A percentile compares a stretch with the other conserved stretches of the same genome.
phyloP scores from a whole-genome alignment of 176 grass and related monocot species.

The Triticum monococcum region DNA sequence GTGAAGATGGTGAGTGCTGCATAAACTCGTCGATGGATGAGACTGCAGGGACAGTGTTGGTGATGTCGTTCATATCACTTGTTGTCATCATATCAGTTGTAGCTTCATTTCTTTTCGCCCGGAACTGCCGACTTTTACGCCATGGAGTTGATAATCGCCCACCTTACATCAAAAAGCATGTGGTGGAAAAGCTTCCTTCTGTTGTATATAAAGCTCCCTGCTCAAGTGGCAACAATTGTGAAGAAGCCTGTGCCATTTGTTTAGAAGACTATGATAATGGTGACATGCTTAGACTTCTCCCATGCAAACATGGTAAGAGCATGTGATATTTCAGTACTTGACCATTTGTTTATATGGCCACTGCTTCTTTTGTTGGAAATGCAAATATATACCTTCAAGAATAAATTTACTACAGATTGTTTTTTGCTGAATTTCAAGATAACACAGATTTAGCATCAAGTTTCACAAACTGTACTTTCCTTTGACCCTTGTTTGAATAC shows the following conservation, averaged over 20 bases:
- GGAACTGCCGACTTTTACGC: conserved; percentile 79
- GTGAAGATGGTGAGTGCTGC: conserved; percentile 67
- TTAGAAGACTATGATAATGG: conserved; percentile 84
- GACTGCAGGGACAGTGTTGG: conserved; percentile 81
- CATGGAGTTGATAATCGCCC: conserved; percentile 50
- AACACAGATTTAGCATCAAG: background rate
- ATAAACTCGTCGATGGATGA: conserved; percentile 84
- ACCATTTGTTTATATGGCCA: background rate
- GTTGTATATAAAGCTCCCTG: conserved; percentile 44
- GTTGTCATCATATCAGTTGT: conserved; percentile 86
- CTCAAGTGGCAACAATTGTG: conserved; percentile 47
- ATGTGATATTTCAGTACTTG: conserved; percentile 8
- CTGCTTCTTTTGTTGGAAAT: background rate
- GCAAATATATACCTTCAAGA: background rate
- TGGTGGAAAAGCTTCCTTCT: conserved; percentile 67
- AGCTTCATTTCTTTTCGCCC: conserved; percentile 80
- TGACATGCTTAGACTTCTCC: conserved; percentile 72
- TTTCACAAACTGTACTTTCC: background rate
- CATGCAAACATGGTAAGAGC: conserved; percentile 79
- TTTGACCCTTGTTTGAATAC: background rate
- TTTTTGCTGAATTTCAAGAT: background rate
- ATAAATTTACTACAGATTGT: background rate
- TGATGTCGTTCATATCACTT: conserved; percentile 83
- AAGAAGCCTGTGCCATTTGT: conserved; percentile 76
- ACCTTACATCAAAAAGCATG: conserved; percentile 66